phyloP scores from a whole-genome alignment of 805 yeast species.

The Sporopachydermia lactativora region DNA sequence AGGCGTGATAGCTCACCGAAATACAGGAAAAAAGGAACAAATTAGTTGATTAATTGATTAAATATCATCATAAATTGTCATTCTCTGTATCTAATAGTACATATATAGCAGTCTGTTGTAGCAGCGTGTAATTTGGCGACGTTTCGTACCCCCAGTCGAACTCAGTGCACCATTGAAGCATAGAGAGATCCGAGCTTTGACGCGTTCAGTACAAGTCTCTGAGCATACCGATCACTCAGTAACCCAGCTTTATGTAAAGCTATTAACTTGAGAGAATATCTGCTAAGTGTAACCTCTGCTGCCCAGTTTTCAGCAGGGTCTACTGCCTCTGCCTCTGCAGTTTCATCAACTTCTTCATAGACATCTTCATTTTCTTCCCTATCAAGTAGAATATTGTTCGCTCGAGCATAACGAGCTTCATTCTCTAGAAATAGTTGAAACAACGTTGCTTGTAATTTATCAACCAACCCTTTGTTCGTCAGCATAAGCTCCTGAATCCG shows the following conservation, averaged over 20 bases:
- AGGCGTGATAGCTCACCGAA: too few relatives aligned
- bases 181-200: constrained; percentile 21
- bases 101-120: too few relatives aligned
- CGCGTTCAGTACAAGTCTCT: constrained; percentile 25
- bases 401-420: constrained; percentile 32
- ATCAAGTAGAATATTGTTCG: constrained; percentile 27
- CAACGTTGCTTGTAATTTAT: constrained; percentile 20
- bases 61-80: too few relatives aligned
- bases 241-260: constrained; percentile 22
- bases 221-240: constrained; percentile 14
- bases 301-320: constrained; percentile 19
- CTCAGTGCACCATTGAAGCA: too few relatives aligned
- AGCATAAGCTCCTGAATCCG: constrained; percentile 2
- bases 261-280: constrained; percentile 26
- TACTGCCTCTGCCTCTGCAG: constrained; percentile 8
- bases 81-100: too few relatives aligned
- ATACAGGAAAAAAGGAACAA: too few relatives aligned
- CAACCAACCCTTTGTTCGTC: constrained; percentile 16
- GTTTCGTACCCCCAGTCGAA: too few relatives aligned
- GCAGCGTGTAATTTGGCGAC: too few relatives aligned
- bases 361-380: constrained; percentile 40
- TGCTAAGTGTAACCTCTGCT: constrained; percentile 27
- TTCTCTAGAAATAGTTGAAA: constrained; percentile 31
- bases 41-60: too few relatives aligned
- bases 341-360: constrained; percentile 20